Evolutionary conservation across 495 filamentous ascomycete genomes (phyloP), one percentile per base, ranked within the genome.

Genomic region (Aspergillus haitiensis): DNA sequence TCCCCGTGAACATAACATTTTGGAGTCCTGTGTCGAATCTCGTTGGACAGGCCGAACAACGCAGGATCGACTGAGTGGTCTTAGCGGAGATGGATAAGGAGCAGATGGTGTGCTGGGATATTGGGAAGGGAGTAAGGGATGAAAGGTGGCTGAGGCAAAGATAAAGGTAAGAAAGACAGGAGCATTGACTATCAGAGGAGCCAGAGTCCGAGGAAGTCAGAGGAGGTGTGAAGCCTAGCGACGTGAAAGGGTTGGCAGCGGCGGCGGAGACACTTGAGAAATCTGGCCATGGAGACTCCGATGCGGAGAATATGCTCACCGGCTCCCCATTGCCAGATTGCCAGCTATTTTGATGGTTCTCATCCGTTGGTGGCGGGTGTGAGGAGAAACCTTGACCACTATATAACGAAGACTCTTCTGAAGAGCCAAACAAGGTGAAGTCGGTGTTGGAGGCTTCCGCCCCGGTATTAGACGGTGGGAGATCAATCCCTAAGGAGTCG

Each of bases 1-100:
- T 84, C 7, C 82, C 86, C 10, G 86, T 80, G 55, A 88, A 81
- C 85, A 89, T 88, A 40, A 85, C 77, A 64, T 82, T 88, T 58
- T 89, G 86, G 15, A 84, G 62, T 8, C 72, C 74, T 1, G 76
- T 76, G 27, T 75, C 67, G 32, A 78, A 80, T 32, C 70, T 68
- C 37, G 77, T 74, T 13, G 80, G 80, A 64, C 87, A 90, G 13
- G 72, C 61, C 40, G 75, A 67, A 68, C 87, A 90, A 65, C 80
- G 78, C 50, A 88, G 78, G n/a, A 78, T 75, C 37, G 82, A 71
- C 57, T 82, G 78, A 0, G 85, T 85, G 7, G 80, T 79, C 56
- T 72, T 71, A 7, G 84, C 75, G 9, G 83, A 84, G 39, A 77
- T 74, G n/a, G 83, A 84, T 32, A 87, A 75, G 6, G 84, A 80